Conservation (phyloP, 768 basidiomycete species). For the Rhizopogon vulgaris region DNA sequence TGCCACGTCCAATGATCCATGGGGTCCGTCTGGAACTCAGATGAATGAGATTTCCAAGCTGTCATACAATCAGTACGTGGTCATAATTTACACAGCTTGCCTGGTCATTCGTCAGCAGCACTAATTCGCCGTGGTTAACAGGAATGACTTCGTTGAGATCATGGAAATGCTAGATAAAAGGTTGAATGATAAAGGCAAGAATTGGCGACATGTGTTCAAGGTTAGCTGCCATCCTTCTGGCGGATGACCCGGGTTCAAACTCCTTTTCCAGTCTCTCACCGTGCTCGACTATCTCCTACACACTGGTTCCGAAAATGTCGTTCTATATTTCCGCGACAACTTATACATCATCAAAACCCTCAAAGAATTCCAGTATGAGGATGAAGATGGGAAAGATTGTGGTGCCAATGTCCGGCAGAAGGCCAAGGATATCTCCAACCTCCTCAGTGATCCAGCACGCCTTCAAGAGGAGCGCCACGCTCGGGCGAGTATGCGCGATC, state of each 20-base stretch:
- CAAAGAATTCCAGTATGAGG: conserved; percentile 95
- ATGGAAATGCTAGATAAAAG: conserved; percentile 99
- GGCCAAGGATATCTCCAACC: conserved; percentile 96
- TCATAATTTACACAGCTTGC: not conserved
- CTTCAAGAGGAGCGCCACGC: conserved; percentile 80
- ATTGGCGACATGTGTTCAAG: conserved; percentile 99
- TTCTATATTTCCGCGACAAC: conserved; percentile 97
- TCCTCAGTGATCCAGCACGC: conserved; percentile 80
- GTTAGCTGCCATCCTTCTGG: conserved; percentile 31
- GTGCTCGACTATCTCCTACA: conserved; percentile 95
- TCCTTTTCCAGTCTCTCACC: conserved; percentile 62
- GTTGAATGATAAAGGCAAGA: conserved; percentile 98
- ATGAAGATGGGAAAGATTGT: conserved; percentile 94
- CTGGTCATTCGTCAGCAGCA: not conserved
- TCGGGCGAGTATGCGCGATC: conserved; percentile 89
- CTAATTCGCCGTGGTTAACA: conserved; percentile 11
- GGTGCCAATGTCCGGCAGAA: conserved; percentile 97
- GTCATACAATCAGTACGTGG: conserved; percentile 88
- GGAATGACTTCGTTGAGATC: conserved; percentile 96
- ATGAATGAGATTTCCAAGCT: conserved; percentile 99
- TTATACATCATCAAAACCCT: conserved; percentile 97
- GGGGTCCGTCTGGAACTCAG: conserved; percentile 95
- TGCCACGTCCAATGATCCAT: conserved; percentile 95
- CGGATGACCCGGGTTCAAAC: not conserved
- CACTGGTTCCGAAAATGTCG: conserved; percentile 95